These are phyloP conservation scores for Phaffia tasmanica DNA, from an alignment of 768 basidiomycete species.

Conservation along the genomic window DNA sequence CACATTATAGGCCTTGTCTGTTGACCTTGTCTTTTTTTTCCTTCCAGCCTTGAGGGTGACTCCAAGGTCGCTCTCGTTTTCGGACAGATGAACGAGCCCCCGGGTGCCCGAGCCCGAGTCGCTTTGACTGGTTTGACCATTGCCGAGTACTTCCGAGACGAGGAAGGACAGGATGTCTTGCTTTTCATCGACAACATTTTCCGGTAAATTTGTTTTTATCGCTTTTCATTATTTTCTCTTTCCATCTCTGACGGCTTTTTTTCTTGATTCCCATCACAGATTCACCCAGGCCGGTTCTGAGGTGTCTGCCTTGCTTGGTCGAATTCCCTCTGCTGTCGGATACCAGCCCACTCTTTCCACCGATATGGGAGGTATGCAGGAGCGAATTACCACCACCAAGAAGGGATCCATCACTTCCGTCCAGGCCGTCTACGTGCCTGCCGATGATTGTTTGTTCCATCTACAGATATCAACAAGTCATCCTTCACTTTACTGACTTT, in stretches of 20 bases:
- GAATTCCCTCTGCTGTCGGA: slow-evolving; percentile 99
- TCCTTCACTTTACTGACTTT: neutral
- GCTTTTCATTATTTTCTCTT: neutral
- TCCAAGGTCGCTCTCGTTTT: slow-evolving; percentile 99
- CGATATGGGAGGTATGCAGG: slow-evolving; percentile 99
- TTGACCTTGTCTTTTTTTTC: neutral
- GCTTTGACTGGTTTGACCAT: slow-evolving; percentile 98
- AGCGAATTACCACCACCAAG: slow-evolving; percentile 99
- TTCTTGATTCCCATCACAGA: slow-evolving; percentile 19
- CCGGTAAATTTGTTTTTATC: slow-evolving; percentile 44
- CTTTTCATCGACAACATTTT: slow-evolving; percentile 99
- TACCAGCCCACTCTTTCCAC: slow-evolving; percentile 99
- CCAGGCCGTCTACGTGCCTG: slow-evolving; percentile 99
- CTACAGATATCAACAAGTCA: neutral
- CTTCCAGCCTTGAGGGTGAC: slow-evolving; percentile 55
- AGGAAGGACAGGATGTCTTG: slow-evolving; percentile 99
- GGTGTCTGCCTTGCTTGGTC: slow-evolving; percentile 98
- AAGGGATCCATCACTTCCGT: slow-evolving; percentile 99
- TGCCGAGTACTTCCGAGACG: slow-evolving; percentile 99
- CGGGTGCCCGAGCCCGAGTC: slow-evolving; percentile 99
- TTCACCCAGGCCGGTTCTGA: slow-evolving; percentile 99
- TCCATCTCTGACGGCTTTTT: neutral
- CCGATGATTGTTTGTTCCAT: slow-evolving; percentile 58
- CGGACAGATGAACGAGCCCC: slow-evolving; percentile 99
- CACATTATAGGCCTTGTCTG: neutral